Percentiles rank a stretch among this genome's conserved stretches.
Conservation (phyloP, 371 early-diverging fungal genomes). For the Phascolomyces articulosus region DNA sequence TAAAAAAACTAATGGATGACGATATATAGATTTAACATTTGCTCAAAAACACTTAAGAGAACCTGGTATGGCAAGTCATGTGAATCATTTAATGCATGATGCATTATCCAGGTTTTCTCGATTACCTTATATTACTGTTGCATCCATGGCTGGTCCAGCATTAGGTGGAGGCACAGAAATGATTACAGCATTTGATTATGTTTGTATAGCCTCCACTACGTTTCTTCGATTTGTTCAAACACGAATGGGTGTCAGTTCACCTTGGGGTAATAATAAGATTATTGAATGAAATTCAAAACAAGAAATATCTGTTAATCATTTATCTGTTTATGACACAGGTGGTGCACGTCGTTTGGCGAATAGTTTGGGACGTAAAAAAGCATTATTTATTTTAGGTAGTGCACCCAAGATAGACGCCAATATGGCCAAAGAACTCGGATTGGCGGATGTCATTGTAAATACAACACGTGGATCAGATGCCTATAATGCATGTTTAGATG, state of each 20-base stretch:
- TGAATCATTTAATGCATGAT: constrained; percentile 66
- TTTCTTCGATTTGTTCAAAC: constrained; percentile 67
- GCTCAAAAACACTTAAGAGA: constrained; percentile 46
- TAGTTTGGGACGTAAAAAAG: constrained; percentile 56
- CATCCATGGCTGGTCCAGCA: constrained; percentile 66
- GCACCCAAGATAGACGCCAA: constrained; percentile 42
- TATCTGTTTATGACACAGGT: constrained; percentile 1
- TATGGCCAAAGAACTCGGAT: constrained; percentile 36
- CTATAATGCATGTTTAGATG: constrained; percentile 23
- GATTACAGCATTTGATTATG: constrained; percentile 64
- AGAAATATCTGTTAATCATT: too few relatives aligned
- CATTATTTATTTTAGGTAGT: constrained; percentile 53
- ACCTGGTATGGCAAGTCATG: constrained; percentile 32
- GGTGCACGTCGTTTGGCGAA: constrained; percentile 57
- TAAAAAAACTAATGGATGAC: too few relatives aligned
- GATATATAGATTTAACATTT: constrained; percentile 49
- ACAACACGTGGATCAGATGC: constrained; percentile 1
- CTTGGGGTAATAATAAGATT: constrained; percentile 45
- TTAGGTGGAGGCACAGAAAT: constrained; percentile 81
- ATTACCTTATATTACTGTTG: constrained; percentile 64
- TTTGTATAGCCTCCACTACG: constrained; percentile 47
- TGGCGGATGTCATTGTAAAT: constrained; percentile 40
- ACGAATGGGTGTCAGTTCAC: constrained; percentile 67
- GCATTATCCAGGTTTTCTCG: constrained; percentile 57
- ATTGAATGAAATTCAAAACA: too few relatives aligned